Evolutionary conservation across 176 grass and related monocot genomes (phyloP), one percentile per base, ranked within the genome.

Genomic region (Lolium perenne): DNA sequence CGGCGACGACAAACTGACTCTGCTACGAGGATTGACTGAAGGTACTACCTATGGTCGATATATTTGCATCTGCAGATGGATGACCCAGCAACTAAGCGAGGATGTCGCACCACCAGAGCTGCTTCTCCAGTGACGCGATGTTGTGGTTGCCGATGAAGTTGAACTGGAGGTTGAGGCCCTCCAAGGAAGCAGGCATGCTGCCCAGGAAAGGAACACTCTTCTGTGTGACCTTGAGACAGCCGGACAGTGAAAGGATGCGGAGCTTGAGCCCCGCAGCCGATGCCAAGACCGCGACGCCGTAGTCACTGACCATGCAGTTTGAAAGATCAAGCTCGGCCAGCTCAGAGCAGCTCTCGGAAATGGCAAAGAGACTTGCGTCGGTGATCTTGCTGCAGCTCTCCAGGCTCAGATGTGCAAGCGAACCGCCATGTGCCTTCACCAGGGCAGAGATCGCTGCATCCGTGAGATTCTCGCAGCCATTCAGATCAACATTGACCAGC

Each of bases 381-480:
- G 94, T 94, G 57, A 99, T 81, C 84, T 94, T 94, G 14, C 86
- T 96, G 88, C 97, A 99, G 13, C 97, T 94, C 76, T 99, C 94
- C 16, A 99, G 90, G 70, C 92, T 93, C 61, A 99, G 90, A 49
- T 82, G 86, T 77, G 83, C 79, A 41, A 99, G 92, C 40, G 88
- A 91, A 83, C n/a, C 80, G 11, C 94, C 97, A 57, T 96, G 94
- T 10, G 84, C 70, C 85, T 94, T 99, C 16, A 94, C 94, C 78
- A 99, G 81, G 15, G 76, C 60, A 51, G 87, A 80, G 25, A 93
- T 71, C 41, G 89, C 57, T 3, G 82, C 64, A 82, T 96, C 97
- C 13, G 92, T 94, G 41, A 99, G 76, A 53, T 99, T 96, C 47
- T 89, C 90, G 14, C 94, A 94, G 12, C 83, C 91, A 75, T 89